Base-by-base conservation (phyloP, 352 stramenopile genomes). In the Phytophthora capsici region DNA sequence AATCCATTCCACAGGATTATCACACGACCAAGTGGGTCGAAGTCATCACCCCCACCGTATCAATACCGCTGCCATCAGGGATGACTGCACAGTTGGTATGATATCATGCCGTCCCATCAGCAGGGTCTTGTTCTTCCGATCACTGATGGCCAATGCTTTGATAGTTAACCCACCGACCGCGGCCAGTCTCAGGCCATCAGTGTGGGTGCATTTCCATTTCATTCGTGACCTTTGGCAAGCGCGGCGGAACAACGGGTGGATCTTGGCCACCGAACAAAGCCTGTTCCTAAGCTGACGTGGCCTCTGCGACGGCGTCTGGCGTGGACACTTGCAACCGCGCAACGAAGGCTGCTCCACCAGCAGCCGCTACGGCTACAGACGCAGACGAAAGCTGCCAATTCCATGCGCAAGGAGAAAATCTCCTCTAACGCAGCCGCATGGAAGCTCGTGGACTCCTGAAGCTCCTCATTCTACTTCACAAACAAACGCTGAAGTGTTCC, bases 1-100 rank as follows among this genome's bases (percentile, higher is more conserved):
- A 63, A 63, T 63, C 56, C 56, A 64, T 20, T 25, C n/a, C 34
- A 38, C 32, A 16, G 37, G 50, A 48, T 58, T 58, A 58, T 38
- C 22, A 48, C 20, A 34, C 13, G 23, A 12, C 37, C 28, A 10
- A 7, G 28, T 13, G 28, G 25, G 37, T 5, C 50, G 14, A n/a
- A 37, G 49, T 46, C 49, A 57, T 57, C 50, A 48, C 14, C 25
- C 14, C 4, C 13, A 9, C 9, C 4, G 0, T 2, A 6, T 6
- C 26, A 30, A 7, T 34, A 34, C 28, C 28, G 28, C 28, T 4
- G 25, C 25, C 25, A 28, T 28, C 25, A 28, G 1, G 34, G n/a
- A n/a, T n/a, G n/a, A n/a, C n/a, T n/a, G n/a, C n/a, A n/a, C n/a
- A n/a, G n/a, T n/a, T n/a, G n/a, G n/a, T n/a, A 38, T 38, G 9